Percentiles rank a stretch among this genome's conserved stretches.
These are phyloP conservation scores for Gaillardinia entomophila DNA, from an alignment of 805 yeast species.

Conservation along the genomic window DNA sequence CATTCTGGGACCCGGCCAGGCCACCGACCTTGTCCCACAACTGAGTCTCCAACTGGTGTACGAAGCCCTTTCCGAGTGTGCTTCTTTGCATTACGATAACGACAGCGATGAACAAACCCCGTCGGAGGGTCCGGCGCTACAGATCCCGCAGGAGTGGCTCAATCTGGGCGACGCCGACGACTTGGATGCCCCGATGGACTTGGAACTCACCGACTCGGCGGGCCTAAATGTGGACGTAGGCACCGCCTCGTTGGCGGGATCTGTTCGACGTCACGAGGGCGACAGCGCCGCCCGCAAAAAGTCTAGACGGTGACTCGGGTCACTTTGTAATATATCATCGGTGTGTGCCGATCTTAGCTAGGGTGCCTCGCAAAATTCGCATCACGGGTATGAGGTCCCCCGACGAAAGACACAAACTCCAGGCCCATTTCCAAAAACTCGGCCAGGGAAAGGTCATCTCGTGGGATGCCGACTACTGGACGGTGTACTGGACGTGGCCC, in stretches of 20 bases:
- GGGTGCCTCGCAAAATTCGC: background rate
- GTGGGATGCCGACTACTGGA: constrained; percentile 24
- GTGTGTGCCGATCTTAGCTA: background rate
- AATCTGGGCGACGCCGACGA: constrained; percentile 35
- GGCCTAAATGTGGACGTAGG: constrained; percentile 41
- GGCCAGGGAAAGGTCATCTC: constrained; percentile 39
- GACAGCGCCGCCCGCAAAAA: too few species aligned
- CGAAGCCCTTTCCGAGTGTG: constrained; percentile 7
- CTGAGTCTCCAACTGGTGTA: background rate
- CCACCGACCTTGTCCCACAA: background rate
- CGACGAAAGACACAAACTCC: constrained; percentile 61
- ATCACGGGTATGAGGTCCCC: constrained; percentile 72
- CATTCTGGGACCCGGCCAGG: constrained; percentile 3
- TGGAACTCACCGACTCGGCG: constrained; percentile 21
- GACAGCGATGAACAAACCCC: constrained; percentile 7
- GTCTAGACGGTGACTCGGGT: too few species aligned
- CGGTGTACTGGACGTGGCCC: constrained; percentile 31
- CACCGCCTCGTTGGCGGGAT: constrained; percentile 30
- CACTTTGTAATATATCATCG: background rate
- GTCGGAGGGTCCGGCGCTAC: constrained; percentile 6
- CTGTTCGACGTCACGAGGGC: constrained; percentile 21
- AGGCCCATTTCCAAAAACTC: constrained; percentile 55
- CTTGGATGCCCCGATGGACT: constrained; percentile 21
- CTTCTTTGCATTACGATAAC: constrained; percentile 13
- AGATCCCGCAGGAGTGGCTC: constrained; percentile 21